Base-by-base conservation (phyloP, 2,329 filamentous ascomycete genomes). In the Kalaharituber pfeilii region DNA sequence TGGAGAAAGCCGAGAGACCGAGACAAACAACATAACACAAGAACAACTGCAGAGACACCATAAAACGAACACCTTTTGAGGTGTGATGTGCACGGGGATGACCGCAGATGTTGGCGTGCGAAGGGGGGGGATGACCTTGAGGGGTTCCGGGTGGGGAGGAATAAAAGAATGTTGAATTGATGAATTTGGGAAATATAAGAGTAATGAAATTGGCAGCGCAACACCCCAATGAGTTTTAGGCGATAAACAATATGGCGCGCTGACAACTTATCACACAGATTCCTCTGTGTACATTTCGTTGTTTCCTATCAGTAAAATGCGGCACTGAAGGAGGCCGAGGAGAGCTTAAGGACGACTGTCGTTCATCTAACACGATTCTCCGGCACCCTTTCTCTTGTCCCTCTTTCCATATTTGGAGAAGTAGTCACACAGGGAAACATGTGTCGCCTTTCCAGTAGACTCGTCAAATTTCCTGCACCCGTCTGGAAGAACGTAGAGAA, bases 391-490 rank as follows among this genome's bases (percentile, higher is more conserved):
- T 15, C n/a, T 30, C n/a, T 27, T 15, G 27, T 22, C 29, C 26
- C 49, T 26, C 26, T 27, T 39, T 5, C 59, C 59, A 18, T 60
- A 53, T 6, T 60, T 55, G 5, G 58, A 60, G 62, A 72, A 77
- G 62, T 74, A 75, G 54, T 72, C 69, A 55, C 69, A 70, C 63
- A 75, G 71, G 51, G 70, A 70, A 52, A 77, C 72, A 58, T 75
- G 73, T 27, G 66, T 72, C 39, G 71, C 71, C 62, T 74, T 74
- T 51, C 79, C 78, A 1, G 77, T 81, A 50, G 68, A 67, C 59
- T 76, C 73, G 56, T 80, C 72, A 61, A 78, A 82, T 47, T 77
- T 70, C 54, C 74, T 72, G 65, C 77, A 81, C 18, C 79, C 79
- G 62, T 75, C 74, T 39, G 33, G n/a, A n/a, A n/a, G n/a, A n/a